These are phyloP conservation scores for Saccharomyces hybrid DNA, from an alignment of 1,139 yeast genomes.

Conservation along the genomic window DNA sequence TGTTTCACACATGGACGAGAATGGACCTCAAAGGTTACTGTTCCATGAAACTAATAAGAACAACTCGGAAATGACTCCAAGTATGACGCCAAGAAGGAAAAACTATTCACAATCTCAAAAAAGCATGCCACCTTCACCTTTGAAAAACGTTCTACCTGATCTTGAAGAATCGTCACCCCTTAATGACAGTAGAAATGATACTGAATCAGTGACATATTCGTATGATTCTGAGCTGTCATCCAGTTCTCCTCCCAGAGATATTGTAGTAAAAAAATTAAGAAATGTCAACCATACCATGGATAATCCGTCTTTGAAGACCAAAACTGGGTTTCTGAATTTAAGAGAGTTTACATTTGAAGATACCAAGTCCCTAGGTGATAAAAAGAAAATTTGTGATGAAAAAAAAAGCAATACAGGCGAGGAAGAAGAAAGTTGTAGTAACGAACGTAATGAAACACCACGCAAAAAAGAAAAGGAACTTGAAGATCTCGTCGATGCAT, in stretches of 20 bases:
- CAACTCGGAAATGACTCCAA: neutral
- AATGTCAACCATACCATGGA: neutral
- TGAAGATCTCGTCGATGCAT: neutral
- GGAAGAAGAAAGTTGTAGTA: neutral
- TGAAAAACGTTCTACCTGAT: conserved; percentile 13
- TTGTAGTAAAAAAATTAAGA: neutral
- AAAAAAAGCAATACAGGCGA: neutral
- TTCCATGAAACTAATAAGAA: conserved; percentile 16
- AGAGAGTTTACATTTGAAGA: conserved; percentile 21
- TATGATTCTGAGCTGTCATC: conserved; percentile 9
- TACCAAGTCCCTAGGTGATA: neutral
- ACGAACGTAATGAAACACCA: neutral
- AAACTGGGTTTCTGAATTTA: conserved; percentile 11
- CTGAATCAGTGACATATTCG: conserved; percentile 4
- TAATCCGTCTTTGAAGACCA: conserved; percentile 8
- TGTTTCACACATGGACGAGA: conserved; percentile 4
- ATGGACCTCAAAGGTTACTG: conserved; percentile 24
- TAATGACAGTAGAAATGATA: neutral
- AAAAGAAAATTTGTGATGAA: neutral
- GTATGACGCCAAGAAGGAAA: neutral
- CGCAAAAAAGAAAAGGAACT: neutral
- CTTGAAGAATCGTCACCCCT: conserved; percentile 4
- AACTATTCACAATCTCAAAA: neutral
- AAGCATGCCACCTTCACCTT: conserved; percentile 6
- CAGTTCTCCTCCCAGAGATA: neutral